Evolutionary conservation across 768 basidiomycete genomes (phyloP).

Genomic region (Boletales sp.): DNA sequence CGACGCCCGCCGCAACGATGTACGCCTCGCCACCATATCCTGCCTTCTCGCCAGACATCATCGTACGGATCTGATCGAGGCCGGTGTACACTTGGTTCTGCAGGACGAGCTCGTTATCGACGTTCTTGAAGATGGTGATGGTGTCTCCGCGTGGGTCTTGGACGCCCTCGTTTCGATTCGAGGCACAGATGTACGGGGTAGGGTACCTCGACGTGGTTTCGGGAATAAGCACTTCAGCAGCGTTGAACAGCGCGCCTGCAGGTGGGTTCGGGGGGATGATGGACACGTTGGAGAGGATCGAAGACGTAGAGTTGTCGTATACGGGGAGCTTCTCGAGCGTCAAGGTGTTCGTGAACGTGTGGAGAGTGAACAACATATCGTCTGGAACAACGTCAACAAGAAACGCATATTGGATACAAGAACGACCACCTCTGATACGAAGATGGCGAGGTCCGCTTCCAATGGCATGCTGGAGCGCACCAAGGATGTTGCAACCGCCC

Average conservation of each 20-base stretch:
- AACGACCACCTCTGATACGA: constrained; percentile 30
- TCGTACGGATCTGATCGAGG: constrained; percentile 60
- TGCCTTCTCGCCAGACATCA: constrained; percentile 49
- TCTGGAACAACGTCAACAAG: constrained; percentile 31
- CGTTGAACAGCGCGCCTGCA: constrained; percentile 41
- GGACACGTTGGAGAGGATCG: constrained; percentile 47
- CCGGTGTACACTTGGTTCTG: constrained; percentile 61
- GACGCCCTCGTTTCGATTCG: constrained; percentile 59
- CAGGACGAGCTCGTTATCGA: constrained; percentile 37
- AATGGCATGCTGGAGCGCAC: constrained; percentile 53
- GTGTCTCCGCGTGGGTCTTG: constrained; percentile 56
- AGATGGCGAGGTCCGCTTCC: constrained; percentile 69
- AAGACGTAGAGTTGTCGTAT: constrained; percentile 47
- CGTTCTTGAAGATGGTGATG: constrained; percentile 56
- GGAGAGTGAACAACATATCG: constrained; percentile 47
- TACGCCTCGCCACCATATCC: constrained; percentile 48
- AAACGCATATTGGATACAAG: background rate
- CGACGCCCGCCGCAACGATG: constrained; percentile 48
- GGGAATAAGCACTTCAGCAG: constrained; percentile 63
- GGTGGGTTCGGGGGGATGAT: constrained; percentile 44
- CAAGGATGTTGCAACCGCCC: constrained; percentile 51
- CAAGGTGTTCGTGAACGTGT: constrained; percentile 55
- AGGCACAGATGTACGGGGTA: constrained; percentile 56
- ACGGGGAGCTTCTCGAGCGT: constrained; percentile 49
- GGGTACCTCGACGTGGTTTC: constrained; percentile 43